Evolutionary conservation across 2,329 filamentous ascomycete genomes (phyloP), one percentile per base, ranked within the genome.

Genomic region (Biscogniauxia mediterranea): DNA sequence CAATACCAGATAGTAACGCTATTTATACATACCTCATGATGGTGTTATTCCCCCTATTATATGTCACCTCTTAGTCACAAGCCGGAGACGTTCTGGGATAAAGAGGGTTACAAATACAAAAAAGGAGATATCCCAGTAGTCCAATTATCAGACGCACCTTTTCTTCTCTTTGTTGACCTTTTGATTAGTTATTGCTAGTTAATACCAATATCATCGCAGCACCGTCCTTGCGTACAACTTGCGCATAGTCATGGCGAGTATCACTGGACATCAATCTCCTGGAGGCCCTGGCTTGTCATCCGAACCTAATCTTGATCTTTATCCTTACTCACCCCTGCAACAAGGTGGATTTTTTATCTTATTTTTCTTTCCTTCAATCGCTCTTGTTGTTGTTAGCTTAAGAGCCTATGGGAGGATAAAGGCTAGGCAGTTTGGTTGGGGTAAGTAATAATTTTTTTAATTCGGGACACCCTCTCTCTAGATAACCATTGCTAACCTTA

Each of bases 371-470:
- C 63, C 66, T 11, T 64, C 63, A 2, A 49, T 67, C 21, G 64
- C 66, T 17, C 61, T 69, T 15, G 15, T 69, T n/a, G 58, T 68
- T 13, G 53, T 70, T 17, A 60, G 58, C 56, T 54, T 61, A 5
- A 64, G 68, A 57, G 59, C 68, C 26, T 66, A 60, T 21, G 68
- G 68, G 3, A 64, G 62, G 51, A 20, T 66, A 46, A 66, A 64
- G 25, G 64, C 66, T 21, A 61, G 59, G 28, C 65, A 68, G 55
- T 68, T 70, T 60, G 68, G 63, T 2, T 52, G 62, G 26, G 68
- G 65, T 68, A 55, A 62, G 65, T 49, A 5, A 11, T 32, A 23
- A 15, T 6, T n/a, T 42, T 11, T 25, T 21, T 20, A 21, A 2
- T 9, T 17, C 42, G 25, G 17, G n/a, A 23, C 25, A 15, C 25